Conservation (phyloP, 495 filamentous ascomycete species). For the Trichoderma parareesei region DNA sequence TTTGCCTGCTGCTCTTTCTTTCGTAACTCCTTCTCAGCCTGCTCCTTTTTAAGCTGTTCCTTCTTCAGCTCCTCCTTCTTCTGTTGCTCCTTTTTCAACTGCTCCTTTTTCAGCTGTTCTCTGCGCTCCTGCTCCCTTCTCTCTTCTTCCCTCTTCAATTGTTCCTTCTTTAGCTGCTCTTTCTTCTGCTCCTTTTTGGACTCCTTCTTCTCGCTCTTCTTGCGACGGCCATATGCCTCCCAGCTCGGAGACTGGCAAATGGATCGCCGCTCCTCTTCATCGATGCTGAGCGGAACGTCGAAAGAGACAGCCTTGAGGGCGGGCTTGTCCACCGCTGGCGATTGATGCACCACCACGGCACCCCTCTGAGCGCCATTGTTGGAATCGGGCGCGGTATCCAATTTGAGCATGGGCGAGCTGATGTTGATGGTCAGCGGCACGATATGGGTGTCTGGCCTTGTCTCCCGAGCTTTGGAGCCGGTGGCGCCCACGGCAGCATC, state of each 20-base stretch:
- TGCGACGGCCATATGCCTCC: slow-evolving; percentile 42
- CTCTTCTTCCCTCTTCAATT: slow-evolving; percentile 16
- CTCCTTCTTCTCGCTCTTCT: slow-evolving; percentile 38
- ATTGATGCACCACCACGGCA: not conserved
- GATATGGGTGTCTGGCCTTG: not conserved
- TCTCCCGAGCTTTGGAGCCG: not conserved
- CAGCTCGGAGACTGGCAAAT: slow-evolving; percentile 51
- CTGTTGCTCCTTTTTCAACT: not conserved
- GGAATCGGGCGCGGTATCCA: not conserved
- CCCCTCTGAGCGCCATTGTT: not conserved
- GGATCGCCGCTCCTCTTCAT: slow-evolving; percentile 23
- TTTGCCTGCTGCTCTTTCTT: not conserved
- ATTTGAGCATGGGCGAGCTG: not conserved
- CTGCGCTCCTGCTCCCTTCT: not conserved
- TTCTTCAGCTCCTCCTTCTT: slow-evolving; percentile 2
- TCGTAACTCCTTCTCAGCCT: slow-evolving; percentile 8
- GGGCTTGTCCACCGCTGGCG: not conserved
- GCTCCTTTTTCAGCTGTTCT: not conserved
- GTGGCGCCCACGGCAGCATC: not conserved
- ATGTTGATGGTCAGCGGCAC: slow-evolving; percentile 6
- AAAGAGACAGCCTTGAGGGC: not conserved
- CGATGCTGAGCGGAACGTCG: slow-evolving; percentile 12
- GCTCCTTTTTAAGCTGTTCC: not conserved
- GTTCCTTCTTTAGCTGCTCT: not conserved
- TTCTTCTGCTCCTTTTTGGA: not conserved